Base-by-base conservation (phyloP, 345 rosid genomes). In the Camelina hispida region DNA sequence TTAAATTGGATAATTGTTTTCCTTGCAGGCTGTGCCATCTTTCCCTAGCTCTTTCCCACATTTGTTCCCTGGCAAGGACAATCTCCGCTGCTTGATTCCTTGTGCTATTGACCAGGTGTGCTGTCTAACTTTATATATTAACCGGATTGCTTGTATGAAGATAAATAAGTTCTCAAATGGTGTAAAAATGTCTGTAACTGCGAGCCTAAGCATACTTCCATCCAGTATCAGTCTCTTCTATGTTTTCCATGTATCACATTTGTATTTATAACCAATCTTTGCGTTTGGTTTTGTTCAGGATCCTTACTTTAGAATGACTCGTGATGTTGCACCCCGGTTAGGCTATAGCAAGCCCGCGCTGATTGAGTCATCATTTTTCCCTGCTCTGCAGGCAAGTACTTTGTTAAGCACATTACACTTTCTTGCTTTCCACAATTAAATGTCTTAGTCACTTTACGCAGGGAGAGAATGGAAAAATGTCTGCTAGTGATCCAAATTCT, bases 391-490 rank as follows among this genome's bases (percentile, higher is more conserved):
- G 97, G 97, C 86, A 83, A 56, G 69, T 62, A 4, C 17, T 75
- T 52, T 58, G 30, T 69, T 46, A 11, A 20, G 25, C 34, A 22
- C 55, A 68, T 51, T 4, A 40, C 0, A 7, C n/a, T 2, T 20
- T 60, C 52, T n/a, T 50, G 17, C 60, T 43, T 74, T 16, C 16
- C 20, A 17, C 20, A 17, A 58, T 25, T 71, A 25, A 76, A 18
- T 38, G 23, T 30, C 47, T 60, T 58, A 32, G 7, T 66, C 43
- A 28, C 68, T 72, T 22, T 46, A 46, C 69, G 72, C 91, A 92
- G 97, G 99, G 97, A 56, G 97, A 94, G 71, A 85, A 86, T 4
- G 97, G 97, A 54, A 94, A 94, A 84, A 92, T 94, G 99, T 92
- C 97, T 11, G 97, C 99, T 42, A 92, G 96, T 82, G 97, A 94